A percentile compares a stretch with the other conserved stretches of the same genome.
Evolutionary conservation across 352 stramenopile species (phyloP).

Genomic region (Phytopythium boreale): DNA sequence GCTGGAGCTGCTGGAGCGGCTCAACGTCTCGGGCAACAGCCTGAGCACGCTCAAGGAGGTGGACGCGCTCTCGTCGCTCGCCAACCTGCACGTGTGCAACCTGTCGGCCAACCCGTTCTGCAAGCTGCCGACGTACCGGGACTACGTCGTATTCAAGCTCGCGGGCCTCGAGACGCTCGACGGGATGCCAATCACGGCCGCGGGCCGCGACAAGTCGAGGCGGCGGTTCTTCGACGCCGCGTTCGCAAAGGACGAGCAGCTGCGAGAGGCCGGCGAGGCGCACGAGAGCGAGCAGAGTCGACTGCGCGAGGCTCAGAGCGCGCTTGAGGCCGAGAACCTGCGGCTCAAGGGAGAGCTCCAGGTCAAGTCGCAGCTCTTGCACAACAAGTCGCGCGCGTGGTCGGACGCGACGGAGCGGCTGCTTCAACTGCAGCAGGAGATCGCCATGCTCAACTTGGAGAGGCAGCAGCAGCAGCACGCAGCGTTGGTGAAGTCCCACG

Average conservation of each 20-base stretch:
- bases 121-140: constrained; percentile 67
- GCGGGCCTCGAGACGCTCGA: constrained; percentile 60
- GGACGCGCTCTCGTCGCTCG: constrained; percentile 47
- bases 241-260: constrained; percentile 49
- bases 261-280: constrained; percentile 37
- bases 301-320: constrained; percentile 47
- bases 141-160: constrained; percentile 72
- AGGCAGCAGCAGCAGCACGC: constrained; percentile 10
- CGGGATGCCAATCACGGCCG: constrained; percentile 36
- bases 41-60: constrained; percentile 70
- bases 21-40: constrained; percentile 76
- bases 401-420: constrained; percentile 74
- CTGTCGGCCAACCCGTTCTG: constrained; percentile 75
- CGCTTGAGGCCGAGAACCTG: constrained; percentile 70
- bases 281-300: constrained; percentile 57
- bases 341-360: constrained; percentile 71
- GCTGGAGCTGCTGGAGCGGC: constrained; percentile 48
- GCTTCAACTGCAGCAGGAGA: constrained; percentile 73
- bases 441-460: constrained; percentile 80
- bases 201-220: constrained; percentile 53
- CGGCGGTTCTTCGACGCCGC: constrained; percentile 57
- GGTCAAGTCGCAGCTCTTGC: constrained; percentile 77
- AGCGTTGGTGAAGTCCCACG: neutral
- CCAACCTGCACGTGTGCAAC: constrained; percentile 59
- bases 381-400: constrained; percentile 84